Percentiles rank a stretch among this genome's conserved stretches.
phyloP scores from a whole-genome alignment of 495 filamentous ascomycete species.

The Annulohypoxylon maeteangense region DNA sequence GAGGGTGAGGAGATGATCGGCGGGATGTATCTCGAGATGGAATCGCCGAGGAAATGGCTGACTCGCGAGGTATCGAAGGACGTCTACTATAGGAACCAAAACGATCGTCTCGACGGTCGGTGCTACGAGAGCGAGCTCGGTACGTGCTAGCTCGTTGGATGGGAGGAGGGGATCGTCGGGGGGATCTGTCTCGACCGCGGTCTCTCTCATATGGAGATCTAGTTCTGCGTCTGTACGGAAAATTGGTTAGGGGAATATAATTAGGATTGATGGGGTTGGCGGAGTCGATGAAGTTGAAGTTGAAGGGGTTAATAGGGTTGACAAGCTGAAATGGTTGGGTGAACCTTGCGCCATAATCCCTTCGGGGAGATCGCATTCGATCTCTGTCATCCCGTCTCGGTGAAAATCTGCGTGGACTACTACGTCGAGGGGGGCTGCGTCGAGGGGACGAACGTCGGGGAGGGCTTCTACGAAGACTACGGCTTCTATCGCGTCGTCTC shows the following conservation, averaged over 20 bases:
- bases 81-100: conserved; percentile 53
- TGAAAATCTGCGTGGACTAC: conserved; percentile 54
- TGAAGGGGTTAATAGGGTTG: conserved; percentile 6
- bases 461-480: conserved; percentile 49
- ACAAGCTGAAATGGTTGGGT: conserved; percentile 33
- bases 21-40: conserved; percentile 56
- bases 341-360: conserved; percentile 49
- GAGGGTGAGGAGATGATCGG: conserved; percentile 56
- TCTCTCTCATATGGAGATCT: conserved; percentile 60
- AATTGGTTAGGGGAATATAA: conserved; percentile 40
- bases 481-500: conserved; percentile 54
- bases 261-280: conserved; percentile 31
- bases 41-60: conserved; percentile 55
- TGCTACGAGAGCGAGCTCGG: conserved; percentile 55
- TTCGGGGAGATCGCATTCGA: conserved; percentile 49
- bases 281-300: background rate
- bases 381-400: conserved; percentile 54
- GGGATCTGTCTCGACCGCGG: conserved; percentile 52
- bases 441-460: conserved; percentile 49
- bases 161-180: conserved; percentile 53
- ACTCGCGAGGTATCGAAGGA: conserved; percentile 55
- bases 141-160: conserved; percentile 50
- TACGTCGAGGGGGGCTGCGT: conserved; percentile 50
- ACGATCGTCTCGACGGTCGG: conserved; percentile 59
- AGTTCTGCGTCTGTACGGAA: conserved; percentile 55